Base-by-base conservation (phyloP, 805 yeast species). In the Tetrapisispora pingtungensis region DNA sequence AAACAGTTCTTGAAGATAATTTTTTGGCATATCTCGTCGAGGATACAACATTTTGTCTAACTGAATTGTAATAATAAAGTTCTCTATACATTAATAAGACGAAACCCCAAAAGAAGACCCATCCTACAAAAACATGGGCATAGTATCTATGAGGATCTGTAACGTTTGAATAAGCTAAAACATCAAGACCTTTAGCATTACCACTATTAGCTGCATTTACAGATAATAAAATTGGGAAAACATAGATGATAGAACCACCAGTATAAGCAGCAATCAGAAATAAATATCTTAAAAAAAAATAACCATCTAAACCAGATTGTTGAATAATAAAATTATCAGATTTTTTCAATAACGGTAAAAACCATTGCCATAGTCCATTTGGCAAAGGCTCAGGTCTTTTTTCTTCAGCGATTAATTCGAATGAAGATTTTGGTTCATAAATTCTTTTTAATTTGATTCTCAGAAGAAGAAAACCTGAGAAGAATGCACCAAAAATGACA, bases 281-380 rank as follows among this genome's bases (percentile, higher is more conserved):
- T 26, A 93, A 62, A 58, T 84, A 93, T 51, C 98, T 72, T 49
- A 88, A 66, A 62, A 89, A 90, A 58, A 93, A 81, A 67, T 85
- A 90, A 5, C 96, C 97, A 60, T 90, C 97, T n/a, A 90, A 61
- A 15, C 97, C 97, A 18, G 93, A 82, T 56, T 90, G 94, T 51
- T 81, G 80, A 47, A 90, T 77, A 44, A 89, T 71, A 57, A 84
- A 84, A 40, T 82, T 68, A 45, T 84, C 88, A 1, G 86, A 77
- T 57, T 84, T 80, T 40, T 73, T 65, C 41, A 84, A 54, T 26
- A 90, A 59, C 7, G 81, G 79, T 8, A 63, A 50, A 10, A 88
- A 46, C 97, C 97, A 89, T 28, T 73, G 68, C 58, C 80, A 64
- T 2, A 81, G 71, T 31, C 88, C 93, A 18, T 62, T 62, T 1